Evolutionary conservation across 331 rosid species (phyloP), one percentile per base, ranked within the genome.

Genomic region (Rhamnella rubrinervis): DNA sequence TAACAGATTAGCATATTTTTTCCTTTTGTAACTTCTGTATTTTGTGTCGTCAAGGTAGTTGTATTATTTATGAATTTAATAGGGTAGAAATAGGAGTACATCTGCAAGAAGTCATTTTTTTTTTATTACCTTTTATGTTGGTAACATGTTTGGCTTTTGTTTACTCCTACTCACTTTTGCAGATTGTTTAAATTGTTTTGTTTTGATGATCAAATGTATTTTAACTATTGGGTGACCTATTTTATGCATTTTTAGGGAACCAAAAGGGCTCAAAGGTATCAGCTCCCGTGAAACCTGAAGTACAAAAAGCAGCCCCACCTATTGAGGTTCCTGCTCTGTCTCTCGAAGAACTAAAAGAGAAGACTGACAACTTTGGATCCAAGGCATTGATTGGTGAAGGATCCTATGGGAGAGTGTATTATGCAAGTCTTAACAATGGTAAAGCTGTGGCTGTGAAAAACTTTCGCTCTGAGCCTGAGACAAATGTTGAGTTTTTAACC

Each of bases 311-410:
- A 52, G 82, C 96, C 65, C 96, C 93, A 51, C 82, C 97, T 40
- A 91, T 95, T 37, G 97, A 95, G 77, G 99, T 92, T 78, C 90
- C 99, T 40, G 82, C 92, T 63, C 75, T 95, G 76, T 85, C 97
- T 68, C 65, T 87, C 66, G 99, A 95, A 63, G 99, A 91, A 80
- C 86, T 95, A 63, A 95, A 95, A 82, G 97, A 95, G 82, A 89
- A 81, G 81, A 91, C 99, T 57, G 99, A 91, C 73, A 91, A 95
- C 82, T 95, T 95, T 57, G 99, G 97, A 58, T 95, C 99, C 18
- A 89, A 91, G 85, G 91, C 97, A 58, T 78, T 95, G 87, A 95
- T 95, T 38, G 99, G 99, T 65, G 99, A 95, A 85, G 99, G 99
- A 66, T 95, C 99, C 3, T 95, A 91, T 63, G 99, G 97, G 69